These are phyloP conservation scores for Jamesozyma jinghongensis DNA, from an alignment of 805 yeast species.

Conservation along the genomic window DNA sequence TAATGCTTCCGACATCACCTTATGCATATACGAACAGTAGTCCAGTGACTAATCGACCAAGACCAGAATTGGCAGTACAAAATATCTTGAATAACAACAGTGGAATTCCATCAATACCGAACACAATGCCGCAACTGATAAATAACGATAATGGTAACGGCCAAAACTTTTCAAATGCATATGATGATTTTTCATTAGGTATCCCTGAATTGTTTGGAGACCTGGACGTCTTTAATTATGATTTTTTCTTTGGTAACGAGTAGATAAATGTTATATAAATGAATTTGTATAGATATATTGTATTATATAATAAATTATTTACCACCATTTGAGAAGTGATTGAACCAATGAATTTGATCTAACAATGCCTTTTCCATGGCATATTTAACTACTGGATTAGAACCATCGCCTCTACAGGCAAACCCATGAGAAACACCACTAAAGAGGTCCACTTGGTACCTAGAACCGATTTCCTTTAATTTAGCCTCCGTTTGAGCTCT, in stretches of 20 bases:
- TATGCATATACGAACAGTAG: too few relatives aligned
- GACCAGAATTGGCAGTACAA: too few relatives aligned
- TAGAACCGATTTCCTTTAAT: slow-evolving; percentile 43
- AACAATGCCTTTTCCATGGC: slow-evolving; percentile 58
- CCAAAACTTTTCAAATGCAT: background rate
- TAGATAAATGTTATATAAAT: background rate
- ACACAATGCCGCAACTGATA: too few relatives aligned
- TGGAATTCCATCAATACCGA: too few relatives aligned
- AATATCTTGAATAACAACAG: too few relatives aligned
- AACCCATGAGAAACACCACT: slow-evolving; percentile 68
- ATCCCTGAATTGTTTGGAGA: slow-evolving; percentile 19
- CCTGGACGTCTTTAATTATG: slow-evolving; percentile 21
- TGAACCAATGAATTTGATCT: slow-evolving; percentile 32
- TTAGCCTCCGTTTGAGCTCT: slow-evolving; percentile 54
- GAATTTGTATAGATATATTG: background rate
- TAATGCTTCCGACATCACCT: too few relatives aligned
- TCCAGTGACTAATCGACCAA: too few relatives aligned
- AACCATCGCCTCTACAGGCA: slow-evolving; percentile 66
- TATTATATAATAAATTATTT: background rate
- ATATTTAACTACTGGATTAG: slow-evolving; percentile 42
- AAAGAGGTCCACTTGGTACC: slow-evolving; percentile 53
- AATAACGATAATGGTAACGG: too few relatives aligned
- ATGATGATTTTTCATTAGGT: slow-evolving; percentile 2
- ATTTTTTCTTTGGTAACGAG: slow-evolving; percentile 7
- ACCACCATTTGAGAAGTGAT: slow-evolving; percentile 10